Evolutionary conservation across 1,284 basidiomycete genomes (phyloP), one percentile per base, ranked within the genome.

Genomic region (Ustilago crameri): DNA sequence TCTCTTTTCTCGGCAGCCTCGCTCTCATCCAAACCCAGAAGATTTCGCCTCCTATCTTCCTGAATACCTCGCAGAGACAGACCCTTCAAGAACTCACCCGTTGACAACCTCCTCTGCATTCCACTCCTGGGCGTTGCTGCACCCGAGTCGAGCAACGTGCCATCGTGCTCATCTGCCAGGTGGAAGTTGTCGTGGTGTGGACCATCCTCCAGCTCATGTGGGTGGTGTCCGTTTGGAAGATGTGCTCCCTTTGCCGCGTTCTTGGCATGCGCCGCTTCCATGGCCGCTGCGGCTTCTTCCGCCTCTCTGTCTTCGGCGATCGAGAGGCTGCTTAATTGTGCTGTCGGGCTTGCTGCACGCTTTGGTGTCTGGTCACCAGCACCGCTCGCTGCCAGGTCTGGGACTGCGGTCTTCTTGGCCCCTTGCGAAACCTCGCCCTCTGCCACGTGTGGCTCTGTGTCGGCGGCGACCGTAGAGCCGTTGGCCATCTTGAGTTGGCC

Each of bases 31-130:
- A 74, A 32, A 14, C 75, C 76, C 14, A 76, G 51, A 14, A 76
- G 26, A n/a, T 74, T 53, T 20, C 68, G 63, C 26, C 74, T 57
- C 2, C 77, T 58, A 9, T 68, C 65, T 34, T 76, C 70, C 41
- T 79, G 75, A 38, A 79, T 78, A n/a, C 61, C 66, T 40, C 67
- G 46, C 27, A 76, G 41, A 5, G 66, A 65, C 3, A 61, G 30
- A 17, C 68, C 65, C 2, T 58, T 45, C 48, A 77, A 53, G 55
- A 78, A 79, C 12, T 74, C 56, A n/a, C 77, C 77, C 3, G 77
- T 79, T 5, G 77, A 79, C 51, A 75, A 42, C 18, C 76, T 43
- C 20, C 77, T 54, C 30, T 60, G 63, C 63, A 69, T 57, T 9
- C 56, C 62, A n/a, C 55, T 59, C 18, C 64, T 45, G 0, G 66